phyloP scores from a whole-genome alignment of 805 yeast genomes.

The Wickerhamomyces sydowiorum region DNA sequence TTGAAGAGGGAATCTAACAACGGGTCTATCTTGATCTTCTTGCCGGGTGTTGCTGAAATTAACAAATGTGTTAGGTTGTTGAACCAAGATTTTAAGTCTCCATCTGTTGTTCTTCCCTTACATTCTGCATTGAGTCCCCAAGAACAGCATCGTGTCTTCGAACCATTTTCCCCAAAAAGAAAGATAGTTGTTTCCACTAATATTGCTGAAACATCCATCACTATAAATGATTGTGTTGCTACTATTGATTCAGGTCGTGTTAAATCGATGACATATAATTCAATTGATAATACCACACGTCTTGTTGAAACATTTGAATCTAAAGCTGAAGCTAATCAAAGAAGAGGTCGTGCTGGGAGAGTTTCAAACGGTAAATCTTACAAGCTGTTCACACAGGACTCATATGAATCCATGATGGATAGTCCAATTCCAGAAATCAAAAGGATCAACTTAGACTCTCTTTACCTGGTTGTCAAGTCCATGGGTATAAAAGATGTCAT shows the following conservation, averaged over 20 bases:
- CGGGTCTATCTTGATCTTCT: constrained; percentile 79
- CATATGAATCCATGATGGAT: constrained; percentile 54
- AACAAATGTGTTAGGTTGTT: constrained; percentile 49
- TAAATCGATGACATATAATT: constrained; percentile 68
- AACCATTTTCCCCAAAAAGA: constrained; percentile 48
- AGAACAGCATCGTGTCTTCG: constrained; percentile 78
- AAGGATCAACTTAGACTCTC: constrained; percentile 75
- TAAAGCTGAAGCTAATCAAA: constrained; percentile 79
- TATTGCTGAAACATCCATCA: constrained; percentile 95
- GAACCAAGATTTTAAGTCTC: constrained; percentile 20
- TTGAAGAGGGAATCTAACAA: constrained; percentile 33
- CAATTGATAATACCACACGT: constrained; percentile 60
- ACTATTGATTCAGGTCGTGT: constrained; percentile 87
- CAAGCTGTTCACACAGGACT: constrained; percentile 64
- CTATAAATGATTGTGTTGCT: constrained; percentile 91
- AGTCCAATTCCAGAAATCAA: constrained; percentile 88
- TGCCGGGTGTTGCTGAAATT: constrained; percentile 91
- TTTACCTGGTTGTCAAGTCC: constrained; percentile 78
- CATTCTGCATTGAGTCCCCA: constrained; percentile 83
- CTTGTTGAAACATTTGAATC: constrained; percentile 84
- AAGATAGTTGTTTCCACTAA: constrained; percentile 88
- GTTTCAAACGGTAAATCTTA: constrained; percentile 77
- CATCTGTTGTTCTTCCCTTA: constrained; percentile 55
- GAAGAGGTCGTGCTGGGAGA: constrained; percentile 99
- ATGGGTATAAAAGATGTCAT: constrained; percentile 78